Base-by-base conservation (phyloP, 1,139 yeast genomes). In the Geotrichum candidum region DNA sequence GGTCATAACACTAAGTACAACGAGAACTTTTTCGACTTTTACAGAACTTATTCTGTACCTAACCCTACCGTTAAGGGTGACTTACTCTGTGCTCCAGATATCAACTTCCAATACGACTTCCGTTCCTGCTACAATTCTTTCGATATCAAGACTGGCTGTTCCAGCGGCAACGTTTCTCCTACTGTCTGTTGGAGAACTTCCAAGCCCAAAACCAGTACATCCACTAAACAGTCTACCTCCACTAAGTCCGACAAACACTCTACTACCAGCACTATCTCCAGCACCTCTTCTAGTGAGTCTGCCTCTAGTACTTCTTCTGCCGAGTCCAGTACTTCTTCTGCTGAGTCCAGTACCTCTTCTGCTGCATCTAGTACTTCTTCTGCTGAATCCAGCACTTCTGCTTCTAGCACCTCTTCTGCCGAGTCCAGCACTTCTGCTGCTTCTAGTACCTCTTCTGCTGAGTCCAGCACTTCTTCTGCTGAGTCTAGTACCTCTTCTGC, bases 81-180 rank as follows among this genome's bases (percentile, higher is more conserved):
- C 33, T 15, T 56, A 18, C 58, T 61, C 25, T 63, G 65, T 59
- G 65, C 65, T 25, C 65, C 65, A 29, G 51, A 58, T 18, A 50
- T 62, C 41, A 48, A 53, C 33, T 51, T 63, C 31, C 57, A 57
- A 31, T 63, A 57, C 41, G 58, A 56, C 23, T 63, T 61, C 59
- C 18, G 56, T 18, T 35, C 38, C 11, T 58, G 60, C n/a, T 54
- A 56, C 51, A 60, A 59, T 57, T 31, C 59, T 33, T n/a, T 57
- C 10, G 55, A 51, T 45, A 53, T 48, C 55, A 53, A 51, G 33
- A 59, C 65, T 50, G 65, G 65, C 9, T 63, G 65, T 31, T 59
- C 58, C 22, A 33, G 48, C 29, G 50, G 55, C 23, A 51, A 55
- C 57, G 55, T 55, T n/a, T 59, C 62, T 33, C 64, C 65, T 25